Base-by-base conservation (phyloP, 2,329 filamentous ascomycete species). In the Berkeleyomyces basicola region DNA sequence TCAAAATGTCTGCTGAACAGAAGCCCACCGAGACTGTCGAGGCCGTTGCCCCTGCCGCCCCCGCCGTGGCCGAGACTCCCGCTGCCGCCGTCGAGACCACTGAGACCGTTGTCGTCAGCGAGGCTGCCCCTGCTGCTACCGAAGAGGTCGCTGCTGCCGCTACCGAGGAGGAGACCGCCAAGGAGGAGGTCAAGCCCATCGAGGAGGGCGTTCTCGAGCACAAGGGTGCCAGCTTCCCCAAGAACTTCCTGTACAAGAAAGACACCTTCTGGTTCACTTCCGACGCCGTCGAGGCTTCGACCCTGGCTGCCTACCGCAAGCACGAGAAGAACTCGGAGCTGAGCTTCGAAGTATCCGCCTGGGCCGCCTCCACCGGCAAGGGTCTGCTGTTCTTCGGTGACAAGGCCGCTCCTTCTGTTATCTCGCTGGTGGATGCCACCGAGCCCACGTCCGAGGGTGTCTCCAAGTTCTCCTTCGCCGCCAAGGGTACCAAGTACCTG, bases 341-440 rank as follows among this genome's bases (percentile, higher is more conserved):
- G 67, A 86, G 87, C 66, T 86, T 95, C 77, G 81, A 88, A 68
- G 86, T 87, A 69, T 86, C 84, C 68, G 87, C 93, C 43, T 96
- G 93, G 90, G 90, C 92, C 67, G 85, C 84, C 68, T 84, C 95
- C 80, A 96, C 92, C 65, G 92, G 92, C 74, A 95, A 95, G 80
- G 93, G 93, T 71, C 86, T 97, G 23, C 79, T 97, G 49, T 96
- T 95, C 81, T 88, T 89, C 75, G 86, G 87, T 70, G 87, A 95
- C 76, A 96, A 95, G 83, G 79, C 82, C 67, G 81, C 82, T 65
- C 91, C 92, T 65, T 80, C 84, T 68, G 85, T 93, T 69, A 86
- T 97, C 74, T 88, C 89, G 75, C 77, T 96, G 73, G 90, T 80
- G 66, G 80, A 84, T 72, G 79, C 79, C 67, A 80, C 77, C 58